Base-by-base conservation (phyloP, 2,329 filamentous ascomycete species). In the Fusarium hainanense region DNA sequence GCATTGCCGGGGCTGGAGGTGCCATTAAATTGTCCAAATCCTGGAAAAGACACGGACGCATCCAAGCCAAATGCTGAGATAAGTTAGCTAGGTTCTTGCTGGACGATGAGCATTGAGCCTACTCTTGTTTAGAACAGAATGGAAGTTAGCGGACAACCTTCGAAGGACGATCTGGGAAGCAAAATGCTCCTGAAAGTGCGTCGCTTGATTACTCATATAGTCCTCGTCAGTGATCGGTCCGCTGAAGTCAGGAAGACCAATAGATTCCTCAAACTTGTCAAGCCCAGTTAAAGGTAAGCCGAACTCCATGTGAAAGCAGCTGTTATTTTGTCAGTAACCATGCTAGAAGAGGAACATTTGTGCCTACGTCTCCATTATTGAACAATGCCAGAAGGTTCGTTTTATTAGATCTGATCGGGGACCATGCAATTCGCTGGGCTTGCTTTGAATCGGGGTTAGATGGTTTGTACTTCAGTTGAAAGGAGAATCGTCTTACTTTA, bases 111-210 rank as follows among this genome's bases (percentile, higher is more conserved):
- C 13, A 18, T 30, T 37, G 13, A 40, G 79, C 85, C 78, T 77
- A 88, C 87, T 81, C 66, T 85, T 83, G 61, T 80, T 84, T 28
- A 90, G 81, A 4, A 81, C 80, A 44, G 79, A 79, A 73, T 90
- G 84, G 20, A 89, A 85, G 23, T 84, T 82, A 2, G 83, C 81
- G 40, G 85, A 85, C 4, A 90, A 77, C 25, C 85, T 80, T 21
- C 85, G 81, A 20, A 90, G 79, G 13, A 87, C 85, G 47, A 90
- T 85, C 71, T 89, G 87, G 1, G 88, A 88, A 4, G 86, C 82
- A 74, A 88, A 89, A 69, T 90, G 83, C 62, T 88, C 85, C 65
- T 87, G 84, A 59, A 86, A 87, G 63, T 88, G 83, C 3, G 85
- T 84, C 12, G 80, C 76, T 65, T 87, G 83, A 64, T 87, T 85